These are phyloP conservation scores for Rubus parviflorus DNA, from an alignment of 306 rosid genomes.

Conservation along the genomic window DNA sequence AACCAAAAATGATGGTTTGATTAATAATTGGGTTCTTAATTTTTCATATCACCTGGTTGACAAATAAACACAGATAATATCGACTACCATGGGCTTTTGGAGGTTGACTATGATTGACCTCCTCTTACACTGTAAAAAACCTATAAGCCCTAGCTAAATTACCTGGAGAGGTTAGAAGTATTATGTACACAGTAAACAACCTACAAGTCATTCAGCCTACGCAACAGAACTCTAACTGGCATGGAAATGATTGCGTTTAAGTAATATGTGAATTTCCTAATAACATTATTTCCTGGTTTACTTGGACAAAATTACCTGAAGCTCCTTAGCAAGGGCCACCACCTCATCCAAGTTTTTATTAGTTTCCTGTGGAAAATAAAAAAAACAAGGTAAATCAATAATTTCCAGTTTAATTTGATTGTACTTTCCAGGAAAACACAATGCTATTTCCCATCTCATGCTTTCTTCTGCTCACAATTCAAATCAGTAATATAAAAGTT, in stretches of 20 bases:
- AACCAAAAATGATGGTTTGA: neutral
- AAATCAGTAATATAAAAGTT: neutral
- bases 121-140: neutral
- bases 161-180: neutral
- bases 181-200: neutral
- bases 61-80: neutral
- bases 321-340: constrained; percentile 85
- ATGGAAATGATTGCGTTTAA: neutral
- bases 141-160: neutral
- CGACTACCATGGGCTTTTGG: neutral
- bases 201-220: neutral
- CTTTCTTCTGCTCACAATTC: neutral
- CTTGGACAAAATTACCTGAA: constrained; percentile 57
- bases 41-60: neutral
- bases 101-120: neutral
- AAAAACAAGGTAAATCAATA: constrained; percentile 24
- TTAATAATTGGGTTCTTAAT: neutral
- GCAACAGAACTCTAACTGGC: neutral
- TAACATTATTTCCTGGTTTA: neutral
- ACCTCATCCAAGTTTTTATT: constrained; percentile 91
- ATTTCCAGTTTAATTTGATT: neutral
- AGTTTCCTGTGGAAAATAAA: constrained; percentile 53
- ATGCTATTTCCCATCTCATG: neutral
- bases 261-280: neutral
- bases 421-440: constrained; percentile 5